Percentiles rank a stretch among this genome's conserved stretches.
Evolutionary conservation across 768 basidiomycete species (phyloP).

Genomic region (Lactarius deliciosus): DNA sequence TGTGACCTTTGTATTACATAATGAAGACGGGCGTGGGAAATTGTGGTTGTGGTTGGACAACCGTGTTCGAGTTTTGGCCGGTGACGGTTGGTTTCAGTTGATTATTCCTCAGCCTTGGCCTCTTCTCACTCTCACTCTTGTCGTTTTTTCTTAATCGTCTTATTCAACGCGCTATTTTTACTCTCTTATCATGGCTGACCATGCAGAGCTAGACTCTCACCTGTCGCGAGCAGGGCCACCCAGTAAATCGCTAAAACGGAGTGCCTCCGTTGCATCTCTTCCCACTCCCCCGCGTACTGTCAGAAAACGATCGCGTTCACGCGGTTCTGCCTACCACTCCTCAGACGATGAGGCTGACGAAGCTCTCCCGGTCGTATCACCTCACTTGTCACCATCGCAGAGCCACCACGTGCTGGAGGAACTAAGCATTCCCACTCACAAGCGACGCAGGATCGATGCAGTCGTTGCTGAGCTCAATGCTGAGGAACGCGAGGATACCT

Average conservation of each 20-base stretch:
- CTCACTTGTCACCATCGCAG: conserved; percentile 21
- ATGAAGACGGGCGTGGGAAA: background rate
- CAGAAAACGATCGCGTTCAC: conserved; percentile 30
- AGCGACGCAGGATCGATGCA: conserved; percentile 28
- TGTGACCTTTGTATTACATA: conserved; percentile 12
- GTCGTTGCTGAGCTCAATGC: conserved; percentile 26
- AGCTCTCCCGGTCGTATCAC: conserved; percentile 25
- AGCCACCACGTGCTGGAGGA: conserved; percentile 19
- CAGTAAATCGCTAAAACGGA: conserved; percentile 28
- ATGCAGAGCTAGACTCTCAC: conserved; percentile 12
- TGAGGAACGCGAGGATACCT: conserved; percentile 28
- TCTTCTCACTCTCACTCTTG: background rate
- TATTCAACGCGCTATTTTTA: conserved; percentile 1
- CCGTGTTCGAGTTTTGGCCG: background rate
- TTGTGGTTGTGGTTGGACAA: background rate
- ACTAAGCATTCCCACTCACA: background rate
- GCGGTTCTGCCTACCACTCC: conserved; percentile 26
- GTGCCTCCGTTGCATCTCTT: conserved; percentile 30
- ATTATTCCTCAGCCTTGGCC: conserved; percentile 7
- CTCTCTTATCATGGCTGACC: conserved; percentile 21
- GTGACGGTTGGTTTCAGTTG: conserved; percentile 18
- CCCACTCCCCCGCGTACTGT: conserved; percentile 29
- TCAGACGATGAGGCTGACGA: conserved; percentile 28
- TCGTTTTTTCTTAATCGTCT: background rate
- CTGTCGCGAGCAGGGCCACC: conserved; percentile 9